A percentile compares a stretch with the other conserved stretches of the same genome.
Evolutionary conservation across 2,329 filamentous ascomycete species (phyloP).

Genomic region (Verticillium isaacii): DNA sequence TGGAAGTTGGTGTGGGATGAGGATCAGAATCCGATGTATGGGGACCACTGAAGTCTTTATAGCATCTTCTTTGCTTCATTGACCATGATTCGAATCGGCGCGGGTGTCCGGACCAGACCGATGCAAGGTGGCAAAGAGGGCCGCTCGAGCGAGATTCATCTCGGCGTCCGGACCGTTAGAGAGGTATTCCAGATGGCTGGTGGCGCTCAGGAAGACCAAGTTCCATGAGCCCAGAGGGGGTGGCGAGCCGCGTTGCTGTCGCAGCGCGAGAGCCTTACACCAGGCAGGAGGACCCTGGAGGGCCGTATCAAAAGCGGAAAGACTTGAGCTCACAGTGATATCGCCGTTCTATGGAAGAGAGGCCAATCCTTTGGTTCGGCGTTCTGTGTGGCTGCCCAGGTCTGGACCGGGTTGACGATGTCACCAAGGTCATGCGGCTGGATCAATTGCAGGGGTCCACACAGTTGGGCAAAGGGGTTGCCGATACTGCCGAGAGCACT

Average conservation of each 20-base stretch:
- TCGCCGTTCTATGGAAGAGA: not conserved
- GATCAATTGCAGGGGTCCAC: not conserved
- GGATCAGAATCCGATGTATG: not conserved
- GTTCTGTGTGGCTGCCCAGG: not conserved
- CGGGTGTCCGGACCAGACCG: not conserved
- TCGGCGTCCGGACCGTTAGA: not conserved
- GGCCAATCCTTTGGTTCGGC: not conserved
- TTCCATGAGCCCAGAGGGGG: not conserved
- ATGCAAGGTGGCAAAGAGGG: not conserved
- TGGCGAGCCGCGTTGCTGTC: not conserved
- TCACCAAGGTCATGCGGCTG: not conserved
- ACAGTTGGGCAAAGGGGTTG: not conserved
- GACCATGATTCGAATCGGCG: not conserved
- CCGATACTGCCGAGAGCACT: not conserved
- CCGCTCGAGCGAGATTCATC: not conserved
- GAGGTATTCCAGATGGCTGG: not conserved
- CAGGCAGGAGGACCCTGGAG: not conserved
- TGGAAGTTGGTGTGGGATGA: constrained; percentile 2
- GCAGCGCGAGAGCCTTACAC: not conserved
- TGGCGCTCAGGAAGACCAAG: not conserved
- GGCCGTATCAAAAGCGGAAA: not conserved
- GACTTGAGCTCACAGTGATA: not conserved
- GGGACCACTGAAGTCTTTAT: not conserved
- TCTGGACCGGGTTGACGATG: not conserved
- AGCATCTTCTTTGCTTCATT: not conserved